phyloP scores from a whole-genome alignment of 208 protist species.

The Leishmania guyanensis region DNA sequence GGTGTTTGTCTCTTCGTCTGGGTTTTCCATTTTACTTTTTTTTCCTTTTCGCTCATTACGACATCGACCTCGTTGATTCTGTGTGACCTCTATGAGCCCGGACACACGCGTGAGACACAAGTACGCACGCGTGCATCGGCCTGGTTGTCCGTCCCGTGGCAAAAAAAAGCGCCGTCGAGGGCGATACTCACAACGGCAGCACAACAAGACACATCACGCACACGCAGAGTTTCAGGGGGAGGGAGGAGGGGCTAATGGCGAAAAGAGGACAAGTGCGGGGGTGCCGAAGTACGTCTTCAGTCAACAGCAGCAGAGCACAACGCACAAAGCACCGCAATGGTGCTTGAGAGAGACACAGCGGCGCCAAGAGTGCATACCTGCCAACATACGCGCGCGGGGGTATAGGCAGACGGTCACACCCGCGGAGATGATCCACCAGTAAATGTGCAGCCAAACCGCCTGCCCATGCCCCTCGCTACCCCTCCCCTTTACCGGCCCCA shows the following conservation, averaged over 20 bases:
- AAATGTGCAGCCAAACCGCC: not conserved
- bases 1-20: not conserved
- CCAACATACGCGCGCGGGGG: not conserved
- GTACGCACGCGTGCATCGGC: not conserved
- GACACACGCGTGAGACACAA: not conserved
- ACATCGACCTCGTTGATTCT: not conserved
- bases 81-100: constrained; percentile 4
- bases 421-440: not conserved
- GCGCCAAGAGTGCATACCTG: not conserved
- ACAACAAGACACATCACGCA: not conserved
- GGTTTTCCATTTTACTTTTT: not conserved
- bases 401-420: not conserved
- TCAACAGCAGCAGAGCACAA: not conserved
- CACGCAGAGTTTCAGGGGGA: not conserved
- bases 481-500: not conserved
- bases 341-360: not conserved
- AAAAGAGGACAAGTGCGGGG: not conserved
- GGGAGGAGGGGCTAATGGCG: not conserved
- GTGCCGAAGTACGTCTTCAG: not conserved
- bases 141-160: not conserved
- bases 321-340: not conserved
- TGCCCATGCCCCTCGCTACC: not conserved
- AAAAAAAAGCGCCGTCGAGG: not conserved
- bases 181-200: not conserved
- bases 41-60: not conserved